Percentiles rank a stretch among this genome's conserved stretches.
These are phyloP conservation scores for Mortierella alpina DNA, from an alignment of 192 early-diverging fungal genomes.

Conservation along the genomic window DNA sequence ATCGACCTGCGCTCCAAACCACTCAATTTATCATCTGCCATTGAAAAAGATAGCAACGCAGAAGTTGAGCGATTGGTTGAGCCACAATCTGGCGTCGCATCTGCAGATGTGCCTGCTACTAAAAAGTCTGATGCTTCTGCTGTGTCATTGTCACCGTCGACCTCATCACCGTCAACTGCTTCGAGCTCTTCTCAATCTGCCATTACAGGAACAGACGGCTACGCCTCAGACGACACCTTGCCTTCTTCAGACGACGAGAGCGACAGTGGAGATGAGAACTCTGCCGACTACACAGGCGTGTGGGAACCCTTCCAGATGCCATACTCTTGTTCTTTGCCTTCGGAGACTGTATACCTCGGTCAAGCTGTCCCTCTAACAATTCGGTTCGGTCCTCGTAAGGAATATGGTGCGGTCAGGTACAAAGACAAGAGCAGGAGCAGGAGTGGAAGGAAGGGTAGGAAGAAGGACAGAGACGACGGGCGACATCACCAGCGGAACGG, in stretches of 20 bases:
- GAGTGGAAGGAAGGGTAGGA: background rate
- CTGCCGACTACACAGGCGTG: conserved; percentile 37
- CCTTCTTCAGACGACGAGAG: background rate
- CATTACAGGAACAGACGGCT: background rate
- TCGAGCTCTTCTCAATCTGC: too few relatives aligned
- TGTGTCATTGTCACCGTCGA: background rate
- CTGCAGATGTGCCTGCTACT: too few relatives aligned
- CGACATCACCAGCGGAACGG: background rate
- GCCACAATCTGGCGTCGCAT: too few relatives aligned
- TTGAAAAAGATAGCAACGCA: too few relatives aligned
- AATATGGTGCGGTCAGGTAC: background rate
- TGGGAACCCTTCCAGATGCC: conserved; percentile 48
- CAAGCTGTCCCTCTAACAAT: conserved; percentile 34
- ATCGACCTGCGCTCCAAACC: conserved; percentile 30
- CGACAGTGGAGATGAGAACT: background rate
- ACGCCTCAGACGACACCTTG: background rate
- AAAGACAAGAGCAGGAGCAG: background rate
- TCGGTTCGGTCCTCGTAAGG: conserved; percentile 8
- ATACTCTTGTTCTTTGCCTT: conserved; percentile 30
- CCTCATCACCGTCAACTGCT: background rate
- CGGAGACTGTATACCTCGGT: conserved; percentile 30
- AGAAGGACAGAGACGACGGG: background rate
- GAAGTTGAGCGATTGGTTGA: too few relatives aligned
- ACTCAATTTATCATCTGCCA: background rate
- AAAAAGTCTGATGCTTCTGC: background rate